Evolutionary conservation across 2,329 filamentous ascomycete species (phyloP).

Genomic region (Cytospora paraplurivora): DNA sequence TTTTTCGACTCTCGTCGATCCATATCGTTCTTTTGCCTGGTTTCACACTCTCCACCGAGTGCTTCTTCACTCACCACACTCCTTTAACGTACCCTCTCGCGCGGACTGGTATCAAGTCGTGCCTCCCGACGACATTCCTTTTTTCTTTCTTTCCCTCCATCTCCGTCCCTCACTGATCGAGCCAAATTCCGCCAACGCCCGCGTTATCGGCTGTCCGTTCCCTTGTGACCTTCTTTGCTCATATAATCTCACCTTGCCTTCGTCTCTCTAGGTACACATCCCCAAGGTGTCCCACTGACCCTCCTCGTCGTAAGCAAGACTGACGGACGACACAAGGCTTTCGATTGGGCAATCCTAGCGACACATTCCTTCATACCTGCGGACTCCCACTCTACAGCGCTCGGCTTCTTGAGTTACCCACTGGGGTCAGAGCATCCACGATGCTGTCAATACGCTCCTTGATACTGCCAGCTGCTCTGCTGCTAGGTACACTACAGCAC

Average conservation of each 20-base stretch:
- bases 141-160: not conserved
- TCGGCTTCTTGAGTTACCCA: not conserved
- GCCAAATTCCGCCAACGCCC: not conserved
- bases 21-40: slow-evolving; percentile 7
- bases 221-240: not conserved
- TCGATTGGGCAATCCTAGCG: not conserved
- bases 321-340: not conserved
- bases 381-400: not conserved
- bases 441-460: slow-evolving; percentile 36
- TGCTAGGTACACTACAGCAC: slow-evolving; percentile 47
- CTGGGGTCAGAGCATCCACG: slow-evolving; percentile 6
- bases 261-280: not conserved
- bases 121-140: slow-evolving; percentile 8
- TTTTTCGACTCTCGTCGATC: slow-evolving; percentile 10
- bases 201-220: not conserved
- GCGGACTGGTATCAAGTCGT: not conserved
- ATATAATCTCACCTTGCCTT: not conserved
- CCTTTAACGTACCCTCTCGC: not conserved
- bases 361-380: not conserved
- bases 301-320: not conserved
- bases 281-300: not conserved
- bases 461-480: slow-evolving; percentile 40
- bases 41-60: not conserved
- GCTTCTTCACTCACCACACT: slow-evolving; percentile 1
- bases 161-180: not conserved